Base-by-base conservation (phyloP, 2,329 filamentous ascomycete genomes). In the Beauveria sp. region DNA sequence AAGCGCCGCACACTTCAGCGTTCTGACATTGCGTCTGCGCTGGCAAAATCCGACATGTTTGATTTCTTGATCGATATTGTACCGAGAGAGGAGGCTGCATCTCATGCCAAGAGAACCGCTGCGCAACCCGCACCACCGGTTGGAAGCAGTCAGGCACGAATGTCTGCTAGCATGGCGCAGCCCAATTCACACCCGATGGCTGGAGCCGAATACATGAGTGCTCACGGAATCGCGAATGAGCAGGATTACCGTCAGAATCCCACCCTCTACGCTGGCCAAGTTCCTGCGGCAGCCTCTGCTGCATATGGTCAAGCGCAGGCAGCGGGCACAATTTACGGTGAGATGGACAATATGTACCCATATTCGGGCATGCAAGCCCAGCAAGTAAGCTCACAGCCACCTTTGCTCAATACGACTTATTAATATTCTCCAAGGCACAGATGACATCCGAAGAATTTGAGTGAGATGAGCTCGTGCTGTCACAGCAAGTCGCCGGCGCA, bases 31-130 rank as follows among this genome's bases (percentile, higher is more conserved):
- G 95, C 95, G 24, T 96, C 92, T 12, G 95, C 95, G 16, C 82
- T 99, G 26, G 90, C 91, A 64, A 99, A 99, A 77, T 97, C 92
- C 24, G 95, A 99, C 78, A 99, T 99, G 95, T 99, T 99, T 75
- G 95, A 99, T 78, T 99, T 99, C 77, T 82, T 99, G 63, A 99
- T 99, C 73, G 95, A 99, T 72, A 99, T 99, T 65, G 95, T 99
- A 6, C 95, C 95, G 3, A 88, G 95, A 58, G 95, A 99, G 74
- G 95, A 99, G 75, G 92, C 93, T 42, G 84, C 90, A 10, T 87
- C 89, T 24, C 91, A 93, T 72, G 85, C 92, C 46, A 97, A 96
- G 79, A 83, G 93, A 66, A 81, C 87, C 49, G 79, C 80, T 49
- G 79, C 83, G 8, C 81, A 85, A 65, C 74, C 80, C 42, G 59